Base-by-base conservation (phyloP, 2,329 filamentous ascomycete genomes). In the Ceratocystis harringtonii region DNA sequence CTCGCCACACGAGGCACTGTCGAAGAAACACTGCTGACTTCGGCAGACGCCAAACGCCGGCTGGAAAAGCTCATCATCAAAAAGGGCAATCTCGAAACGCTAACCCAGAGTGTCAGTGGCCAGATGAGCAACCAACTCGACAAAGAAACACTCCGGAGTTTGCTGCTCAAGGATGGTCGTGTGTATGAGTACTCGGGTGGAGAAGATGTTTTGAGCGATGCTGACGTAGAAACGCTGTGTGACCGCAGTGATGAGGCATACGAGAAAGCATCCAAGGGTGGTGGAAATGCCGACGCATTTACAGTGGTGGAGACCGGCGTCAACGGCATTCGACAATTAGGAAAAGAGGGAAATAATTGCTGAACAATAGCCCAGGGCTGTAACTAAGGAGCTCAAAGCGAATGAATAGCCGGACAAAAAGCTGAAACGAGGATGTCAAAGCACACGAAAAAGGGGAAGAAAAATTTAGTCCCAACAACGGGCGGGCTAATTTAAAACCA, bases 41-140 rank as follows among this genome's bases (percentile, higher is more conserved):
- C 89, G 43, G 94, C 94, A 0, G 91, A 96, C 70, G 90, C 89
- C 0, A 99, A 99, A 75, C 86, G 94, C 0, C 83, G 92, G 1
- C 80, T 99, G 0, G 94, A 99, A 73, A 95, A 96, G 72, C 79
- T 99, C 0, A 90, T 99, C 5, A 99, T 99, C 71, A 89, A 92
- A 68, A 97, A 97, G 73, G 92, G 92, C 1, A 86, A 88, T 4
- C 92, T 95, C 75, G 84, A 81, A 69, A 85, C 82, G 10, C 84
- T 91, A 76, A 79, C 78, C 0, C 81, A 88, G 70, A 85, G 85
- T 70, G 78, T 82, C 69, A 78, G 80, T 64, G 71, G 76, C 62
- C 77, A 72, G 66, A 80, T 76, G 68, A 76, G 77, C 63, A 83
- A 80, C 67, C 77, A 78, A 52, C 74, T 89, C 1, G 81, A 85